Evolutionary conservation across 2,329 filamentous ascomycete species (phyloP).

Genomic region (Lachnellula subtilissima): DNA sequence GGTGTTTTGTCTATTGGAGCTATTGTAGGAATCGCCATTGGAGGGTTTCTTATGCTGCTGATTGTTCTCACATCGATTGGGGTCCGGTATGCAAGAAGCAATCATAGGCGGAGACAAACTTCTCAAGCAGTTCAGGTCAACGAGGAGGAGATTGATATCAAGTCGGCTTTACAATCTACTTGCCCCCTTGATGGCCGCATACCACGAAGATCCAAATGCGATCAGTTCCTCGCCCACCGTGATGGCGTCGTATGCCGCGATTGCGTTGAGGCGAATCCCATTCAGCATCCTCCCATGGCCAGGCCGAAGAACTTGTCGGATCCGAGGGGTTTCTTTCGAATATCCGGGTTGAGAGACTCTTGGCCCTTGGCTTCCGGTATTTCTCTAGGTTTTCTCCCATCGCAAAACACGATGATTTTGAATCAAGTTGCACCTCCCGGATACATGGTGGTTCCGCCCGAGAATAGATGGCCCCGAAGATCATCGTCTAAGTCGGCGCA

Average conservation of each 20-base stretch:
- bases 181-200: slow-evolving; percentile 6
- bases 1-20: slow-evolving; percentile 6
- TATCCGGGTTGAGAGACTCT: slow-evolving; percentile 23
- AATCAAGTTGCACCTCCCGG: slow-evolving; percentile 25
- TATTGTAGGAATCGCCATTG: slow-evolving; percentile 19
- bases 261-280: slow-evolving; percentile 3
- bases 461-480: slow-evolving; percentile 17
- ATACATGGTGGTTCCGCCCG: slow-evolving; percentile 16
- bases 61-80: slow-evolving; percentile 1
- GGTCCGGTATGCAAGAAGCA: slow-evolving; percentile 12
- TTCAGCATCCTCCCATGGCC: slow-evolving; percentile 8
- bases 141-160: slow-evolving; percentile 24
- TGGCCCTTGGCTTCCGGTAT: slow-evolving; percentile 25
- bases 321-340: slow-evolving; percentile 13
- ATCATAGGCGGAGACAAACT: slow-evolving; percentile 6
- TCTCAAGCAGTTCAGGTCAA: slow-evolving; percentile 3
- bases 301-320: slow-evolving; percentile 13
- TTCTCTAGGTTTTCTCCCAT: slow-evolving; percentile 12
- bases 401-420: slow-evolving; percentile 16
- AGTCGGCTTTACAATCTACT: slow-evolving; percentile 9
- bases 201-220: slow-evolving; percentile 6
- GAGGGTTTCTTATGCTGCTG: slow-evolving; percentile 12
- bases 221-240: slow-evolving; percentile 7
- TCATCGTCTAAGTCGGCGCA: slow-evolving; percentile 1
- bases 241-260: slow-evolving; percentile 1